A percentile compares a stretch with the other conserved stretches of the same genome.
Evolutionary conservation across 768 basidiomycete species (phyloP).

Genomic region (Boletus tomentosulus): DNA sequence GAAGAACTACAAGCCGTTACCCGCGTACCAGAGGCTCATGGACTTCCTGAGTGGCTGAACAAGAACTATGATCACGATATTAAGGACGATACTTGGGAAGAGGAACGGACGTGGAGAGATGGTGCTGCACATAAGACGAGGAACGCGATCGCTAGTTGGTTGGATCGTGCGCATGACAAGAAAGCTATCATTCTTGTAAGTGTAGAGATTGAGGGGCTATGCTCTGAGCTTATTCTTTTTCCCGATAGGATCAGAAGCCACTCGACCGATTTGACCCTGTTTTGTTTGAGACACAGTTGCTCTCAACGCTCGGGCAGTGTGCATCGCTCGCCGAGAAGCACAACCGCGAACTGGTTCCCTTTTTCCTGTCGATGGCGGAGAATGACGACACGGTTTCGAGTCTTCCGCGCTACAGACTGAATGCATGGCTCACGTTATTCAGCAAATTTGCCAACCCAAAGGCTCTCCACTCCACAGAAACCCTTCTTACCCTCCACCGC

Average conservation of each 20-base stretch:
- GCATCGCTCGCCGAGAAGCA: slow-evolving; percentile 78
- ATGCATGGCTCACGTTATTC: slow-evolving; percentile 79
- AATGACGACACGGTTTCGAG: slow-evolving; percentile 31
- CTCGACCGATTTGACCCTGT: slow-evolving; percentile 63
- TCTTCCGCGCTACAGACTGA: slow-evolving; percentile 59
- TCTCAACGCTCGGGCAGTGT: slow-evolving; percentile 63
- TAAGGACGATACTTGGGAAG: slow-evolving; percentile 46
- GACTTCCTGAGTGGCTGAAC: slow-evolving; percentile 26
- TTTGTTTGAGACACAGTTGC: slow-evolving; percentile 79
- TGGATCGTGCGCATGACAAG: slow-evolving; percentile 28
- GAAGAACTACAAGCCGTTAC: slow-evolving; percentile 47
- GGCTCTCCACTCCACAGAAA: slow-evolving; percentile 66
- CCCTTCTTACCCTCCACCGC: slow-evolving; percentile 62
- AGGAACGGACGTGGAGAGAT: slow-evolving; percentile 74
- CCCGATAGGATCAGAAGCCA: slow-evolving; percentile 35
- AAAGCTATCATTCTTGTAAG: slow-evolving; percentile 35
- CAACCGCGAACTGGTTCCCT: slow-evolving; percentile 80
- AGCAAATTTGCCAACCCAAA: slow-evolving; percentile 93
- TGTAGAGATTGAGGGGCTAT: neutral
- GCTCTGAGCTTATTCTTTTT: neutral
- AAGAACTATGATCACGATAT: slow-evolving; percentile 16
- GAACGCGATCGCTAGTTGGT: slow-evolving; percentile 46
- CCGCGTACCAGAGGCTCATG: neutral
- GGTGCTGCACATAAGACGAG: slow-evolving; percentile 64
- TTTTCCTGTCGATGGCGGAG: slow-evolving; percentile 60